Evolutionary conservation across 176 grass and related monocot species (phyloP).

Genomic region (Echinochloa phyllopogon): DNA sequence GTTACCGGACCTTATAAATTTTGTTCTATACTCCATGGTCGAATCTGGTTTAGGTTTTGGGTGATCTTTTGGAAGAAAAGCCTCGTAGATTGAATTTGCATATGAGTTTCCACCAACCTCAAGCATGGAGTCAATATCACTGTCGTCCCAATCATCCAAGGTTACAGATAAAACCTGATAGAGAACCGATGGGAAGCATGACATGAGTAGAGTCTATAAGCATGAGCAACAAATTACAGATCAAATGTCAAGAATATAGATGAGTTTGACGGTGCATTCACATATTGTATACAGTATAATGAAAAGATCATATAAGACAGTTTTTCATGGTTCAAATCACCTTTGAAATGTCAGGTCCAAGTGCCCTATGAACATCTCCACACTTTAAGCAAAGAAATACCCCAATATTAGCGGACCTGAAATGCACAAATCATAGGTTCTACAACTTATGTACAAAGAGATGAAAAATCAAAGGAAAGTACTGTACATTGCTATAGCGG

Average conservation of each 20-base stretch:
- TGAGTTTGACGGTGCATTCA: slow-evolving; percentile 20
- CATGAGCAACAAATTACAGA: slow-evolving; percentile 1
- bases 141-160: slow-evolving; percentile 94
- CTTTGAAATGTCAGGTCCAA: slow-evolving; percentile 92
- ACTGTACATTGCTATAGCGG: not conserved
- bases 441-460: slow-evolving; percentile 24
- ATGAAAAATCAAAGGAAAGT: slow-evolving; percentile 38
- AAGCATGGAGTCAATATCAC: slow-evolving; percentile 88
- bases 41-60: slow-evolving; percentile 78
- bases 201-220: slow-evolving; percentile 7
- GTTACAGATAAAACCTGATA: slow-evolving; percentile 87
- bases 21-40: slow-evolving; percentile 76
- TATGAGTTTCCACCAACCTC: slow-evolving; percentile 99
- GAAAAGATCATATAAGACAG: slow-evolving; percentile 28
- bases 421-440: slow-evolving; percentile 25
- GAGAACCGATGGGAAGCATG: slow-evolving; percentile 33
- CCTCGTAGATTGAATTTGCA: slow-evolving; percentile 99
- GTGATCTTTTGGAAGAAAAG: slow-evolving; percentile 92
- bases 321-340: slow-evolving; percentile 45
- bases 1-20: slow-evolving; percentile 83
- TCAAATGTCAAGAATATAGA: not conserved
- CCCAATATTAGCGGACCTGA: slow-evolving; percentile 93
- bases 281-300: slow-evolving; percentile 21
- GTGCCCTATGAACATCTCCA: slow-evolving; percentile 93
- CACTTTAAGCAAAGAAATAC: slow-evolving; percentile 99